These are phyloP conservation scores for Drosera capensis DNA, from an alignment of 148 eudicot species.

Conservation along the genomic window DNA sequence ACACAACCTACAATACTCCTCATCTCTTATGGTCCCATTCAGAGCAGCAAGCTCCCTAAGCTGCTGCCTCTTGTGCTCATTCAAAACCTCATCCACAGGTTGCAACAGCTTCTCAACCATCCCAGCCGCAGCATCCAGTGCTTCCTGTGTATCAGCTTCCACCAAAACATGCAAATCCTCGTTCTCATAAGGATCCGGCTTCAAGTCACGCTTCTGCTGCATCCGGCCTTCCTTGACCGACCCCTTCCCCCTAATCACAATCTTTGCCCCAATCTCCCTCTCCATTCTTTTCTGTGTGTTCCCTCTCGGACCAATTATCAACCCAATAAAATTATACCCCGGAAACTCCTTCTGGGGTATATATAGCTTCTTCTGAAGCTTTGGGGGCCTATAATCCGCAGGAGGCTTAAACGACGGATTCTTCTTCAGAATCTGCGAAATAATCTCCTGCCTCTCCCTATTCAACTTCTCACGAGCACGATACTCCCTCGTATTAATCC, in stretches of 20 bases:
- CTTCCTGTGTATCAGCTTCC: slow-evolving; percentile 75
- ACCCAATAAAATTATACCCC: slow-evolving; percentile 73
- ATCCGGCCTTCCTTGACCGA: slow-evolving; percentile 66
- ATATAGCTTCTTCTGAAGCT: slow-evolving; percentile 72
- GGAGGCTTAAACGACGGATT: slow-evolving; percentile 82
- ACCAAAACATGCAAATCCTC: slow-evolving; percentile 93
- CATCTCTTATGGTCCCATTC: slow-evolving; percentile 87
- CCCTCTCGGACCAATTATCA: slow-evolving; percentile 92
- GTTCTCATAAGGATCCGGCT: slow-evolving; percentile 64
- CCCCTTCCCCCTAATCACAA: slow-evolving; percentile 84
- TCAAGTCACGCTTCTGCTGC: slow-evolving; percentile 61
- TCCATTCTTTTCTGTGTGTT: slow-evolving; percentile 90
- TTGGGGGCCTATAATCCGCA: slow-evolving; percentile 76
- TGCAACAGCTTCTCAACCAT: slow-evolving; percentile 85
- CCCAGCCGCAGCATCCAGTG: slow-evolving; percentile 78
- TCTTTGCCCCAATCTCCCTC: slow-evolving; percentile 82
- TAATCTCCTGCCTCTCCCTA: slow-evolving; percentile 63
- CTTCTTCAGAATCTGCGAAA: slow-evolving; percentile 56
- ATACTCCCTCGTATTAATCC: slow-evolving; percentile 77
- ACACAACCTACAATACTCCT: slow-evolving; percentile 74
- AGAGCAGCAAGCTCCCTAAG: slow-evolving; percentile 75
- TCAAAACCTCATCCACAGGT: slow-evolving; percentile 74
- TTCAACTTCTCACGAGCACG: slow-evolving; percentile 62
- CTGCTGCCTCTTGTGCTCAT: slow-evolving; percentile 87
- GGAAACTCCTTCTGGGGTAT: slow-evolving; percentile 86